Percentiles rank a stretch among this genome's conserved stretches.
Evolutionary conservation across 805 yeast genomes (phyloP).

Genomic region (Yarrowia yakushimensis): DNA sequence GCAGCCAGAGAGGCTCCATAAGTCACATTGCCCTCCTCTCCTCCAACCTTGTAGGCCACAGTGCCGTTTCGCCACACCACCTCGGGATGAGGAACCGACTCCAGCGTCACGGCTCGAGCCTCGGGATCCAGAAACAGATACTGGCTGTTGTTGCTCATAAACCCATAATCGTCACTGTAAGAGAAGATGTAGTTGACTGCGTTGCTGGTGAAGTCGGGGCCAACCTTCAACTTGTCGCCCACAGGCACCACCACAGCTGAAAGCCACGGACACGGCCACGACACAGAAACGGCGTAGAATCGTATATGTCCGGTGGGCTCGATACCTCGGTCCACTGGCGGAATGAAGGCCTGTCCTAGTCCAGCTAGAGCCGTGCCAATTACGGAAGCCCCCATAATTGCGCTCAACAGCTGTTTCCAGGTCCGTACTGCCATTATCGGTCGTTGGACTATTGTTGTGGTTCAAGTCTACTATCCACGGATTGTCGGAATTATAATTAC

Average conservation of each 20-base stretch:
- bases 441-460: neutral
- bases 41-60: neutral
- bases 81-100: neutral
- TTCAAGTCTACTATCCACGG: neutral
- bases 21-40: neutral
- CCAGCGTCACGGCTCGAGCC: neutral
- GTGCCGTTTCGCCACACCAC: conserved; percentile 21
- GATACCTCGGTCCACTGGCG: neutral
- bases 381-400: neutral
- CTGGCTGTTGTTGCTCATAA: neutral
- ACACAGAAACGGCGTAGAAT: neutral
- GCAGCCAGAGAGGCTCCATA: conserved; percentile 1
- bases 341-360: neutral
- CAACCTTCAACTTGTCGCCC: conserved; percentile 10
- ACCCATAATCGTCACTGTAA: neutral
- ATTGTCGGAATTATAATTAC: neutral
- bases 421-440: neutral
- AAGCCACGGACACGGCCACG: conserved; percentile 18
- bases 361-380: neutral
- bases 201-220: neutral
- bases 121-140: neutral
- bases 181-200: neutral
- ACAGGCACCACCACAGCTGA: neutral
- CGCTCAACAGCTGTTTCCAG: neutral
- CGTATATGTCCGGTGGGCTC: neutral